phyloP scores from a whole-genome alignment of 2,329 filamentous ascomycete genomes.

The Cyphellophora attinorum region DNA sequence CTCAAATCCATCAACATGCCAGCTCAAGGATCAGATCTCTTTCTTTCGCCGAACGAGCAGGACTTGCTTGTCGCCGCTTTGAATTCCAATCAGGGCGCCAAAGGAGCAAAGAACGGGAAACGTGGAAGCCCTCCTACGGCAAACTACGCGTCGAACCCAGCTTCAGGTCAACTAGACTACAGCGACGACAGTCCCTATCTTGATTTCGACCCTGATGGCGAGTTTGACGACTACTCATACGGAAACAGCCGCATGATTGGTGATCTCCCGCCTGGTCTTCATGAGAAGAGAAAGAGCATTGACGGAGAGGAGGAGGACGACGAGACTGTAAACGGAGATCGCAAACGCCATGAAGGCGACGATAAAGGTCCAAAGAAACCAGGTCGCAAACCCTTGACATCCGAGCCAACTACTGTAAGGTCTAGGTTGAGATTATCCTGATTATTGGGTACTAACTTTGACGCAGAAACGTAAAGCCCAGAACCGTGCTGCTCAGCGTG shows the following conservation, averaged over 20 bases:
- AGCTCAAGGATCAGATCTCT: constrained; percentile 38
- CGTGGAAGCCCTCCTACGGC: constrained; percentile 14
- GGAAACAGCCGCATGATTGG: constrained; percentile 64
- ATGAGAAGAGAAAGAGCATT: constrained; percentile 52
- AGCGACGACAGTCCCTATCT: constrained; percentile 69
- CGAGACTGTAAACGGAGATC: constrained; percentile 43
- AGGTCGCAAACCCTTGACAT: constrained; percentile 88
- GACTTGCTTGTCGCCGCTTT: constrained; percentile 66
- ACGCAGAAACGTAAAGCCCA: constrained; percentile 66
- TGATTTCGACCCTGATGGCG: constrained; percentile 72
- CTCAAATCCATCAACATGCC: neutral
- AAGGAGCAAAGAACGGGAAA: constrained; percentile 2
- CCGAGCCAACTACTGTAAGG: constrained; percentile 88
- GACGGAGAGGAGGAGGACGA: constrained; percentile 48
- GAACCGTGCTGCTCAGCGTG: constrained; percentile 83
- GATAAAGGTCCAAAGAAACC: constrained; percentile 91
- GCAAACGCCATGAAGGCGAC: constrained; percentile 69
- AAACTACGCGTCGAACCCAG: constrained; percentile 38
- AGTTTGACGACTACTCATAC: constrained; percentile 68
- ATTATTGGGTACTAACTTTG: constrained; percentile 3
- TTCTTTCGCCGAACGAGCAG: constrained; percentile 68
- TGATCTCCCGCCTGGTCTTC: constrained; percentile 53
- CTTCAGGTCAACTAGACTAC: constrained; percentile 42
- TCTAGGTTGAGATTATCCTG: constrained; percentile 20
- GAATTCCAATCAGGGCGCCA: constrained; percentile 51